These are phyloP conservation scores for Spiromastix sp. DNA, from an alignment of 2,329 filamentous ascomycete genomes.

Conservation along the genomic window DNA sequence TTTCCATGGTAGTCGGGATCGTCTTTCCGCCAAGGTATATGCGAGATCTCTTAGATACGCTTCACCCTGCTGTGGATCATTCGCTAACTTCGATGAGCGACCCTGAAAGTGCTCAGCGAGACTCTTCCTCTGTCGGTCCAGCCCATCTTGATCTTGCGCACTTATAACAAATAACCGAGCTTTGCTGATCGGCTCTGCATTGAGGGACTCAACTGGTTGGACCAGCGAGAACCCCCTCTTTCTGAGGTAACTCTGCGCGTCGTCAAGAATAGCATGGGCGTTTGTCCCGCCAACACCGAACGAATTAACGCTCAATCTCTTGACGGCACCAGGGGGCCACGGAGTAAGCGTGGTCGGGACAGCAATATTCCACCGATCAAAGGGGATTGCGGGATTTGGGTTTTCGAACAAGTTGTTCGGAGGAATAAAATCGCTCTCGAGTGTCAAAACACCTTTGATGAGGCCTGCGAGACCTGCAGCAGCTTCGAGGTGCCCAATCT, in stretches of 20 bases:
- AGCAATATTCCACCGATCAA: conserved; percentile 16
- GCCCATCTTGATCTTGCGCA: too few relatives aligned
- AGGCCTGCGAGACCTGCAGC: conserved; percentile 18
- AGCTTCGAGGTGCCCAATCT: conserved; percentile 19
- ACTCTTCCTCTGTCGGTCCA: too few relatives aligned
- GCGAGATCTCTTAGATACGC: conserved; percentile 3
- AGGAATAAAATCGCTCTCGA: conserved; percentile 15
- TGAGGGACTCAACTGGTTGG: background rate
- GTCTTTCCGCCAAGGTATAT: conserved; percentile 7
- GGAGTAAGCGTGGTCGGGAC: conserved; percentile 1
- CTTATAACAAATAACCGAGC: conserved; percentile 20
- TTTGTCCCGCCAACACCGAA: conserved; percentile 7
- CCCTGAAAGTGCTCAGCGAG: too few relatives aligned
- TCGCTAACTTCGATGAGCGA: too few relatives aligned
- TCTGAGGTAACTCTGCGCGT: background rate
- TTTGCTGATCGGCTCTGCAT: conserved; percentile 21
- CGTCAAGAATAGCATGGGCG: conserved; percentile 6
- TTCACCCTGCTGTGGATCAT: background rate
- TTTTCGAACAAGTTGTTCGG: conserved; percentile 13
- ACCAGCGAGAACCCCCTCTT: background rate
- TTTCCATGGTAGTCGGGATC: background rate
- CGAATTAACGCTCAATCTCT: conserved; percentile 3
- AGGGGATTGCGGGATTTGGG: conserved; percentile 15
- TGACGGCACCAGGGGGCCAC: background rate
- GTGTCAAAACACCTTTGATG: conserved; percentile 14